Evolutionary conservation across 1,139 yeast species (phyloP).

Genomic region (Eremothecium cymbalariae): DNA sequence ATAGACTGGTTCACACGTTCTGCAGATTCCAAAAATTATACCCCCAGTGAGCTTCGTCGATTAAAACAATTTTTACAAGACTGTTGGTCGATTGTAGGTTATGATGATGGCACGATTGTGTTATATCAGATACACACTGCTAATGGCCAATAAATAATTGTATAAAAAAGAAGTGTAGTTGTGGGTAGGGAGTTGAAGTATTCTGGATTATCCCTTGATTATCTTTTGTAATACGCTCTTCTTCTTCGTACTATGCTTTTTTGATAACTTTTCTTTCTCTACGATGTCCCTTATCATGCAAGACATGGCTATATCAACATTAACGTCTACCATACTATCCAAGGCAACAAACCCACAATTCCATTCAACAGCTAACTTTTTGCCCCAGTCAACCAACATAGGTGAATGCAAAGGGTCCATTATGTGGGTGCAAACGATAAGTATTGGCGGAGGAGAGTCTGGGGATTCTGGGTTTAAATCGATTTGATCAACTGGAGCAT

Average conservation of each 20-base stretch:
- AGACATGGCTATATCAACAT: slow-evolving; percentile 49
- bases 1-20: background rate
- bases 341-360: slow-evolving; percentile 54
- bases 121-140: slow-evolving; percentile 10
- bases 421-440: slow-evolving; percentile 56
- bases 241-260: slow-evolving; percentile 8
- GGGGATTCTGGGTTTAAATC: slow-evolving; percentile 42
- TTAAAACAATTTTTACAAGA: slow-evolving; percentile 10
- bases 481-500: slow-evolving; percentile 20
- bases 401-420: slow-evolving; percentile 53
- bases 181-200: background rate
- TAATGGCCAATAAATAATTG: slow-evolving; percentile 1
- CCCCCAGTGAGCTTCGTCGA: slow-evolving; percentile 17
- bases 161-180: slow-evolving; percentile 1
- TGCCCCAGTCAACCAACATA: slow-evolving; percentile 47
- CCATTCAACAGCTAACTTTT: slow-evolving; percentile 50
- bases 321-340: slow-evolving; percentile 42
- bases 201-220: slow-evolving; percentile 1
- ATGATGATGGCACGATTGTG: slow-evolving; percentile 35
- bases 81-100: slow-evolving; percentile 28
- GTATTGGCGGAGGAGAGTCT: slow-evolving; percentile 55
- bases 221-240: slow-evolving; percentile 7
- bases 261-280: slow-evolving; percentile 35
- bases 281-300: slow-evolving; percentile 52
- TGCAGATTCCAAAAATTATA: background rate